Evolutionary conservation across 2,329 filamentous ascomycete genomes (phyloP).

Genomic region (Sporothrix mexicana): DNA sequence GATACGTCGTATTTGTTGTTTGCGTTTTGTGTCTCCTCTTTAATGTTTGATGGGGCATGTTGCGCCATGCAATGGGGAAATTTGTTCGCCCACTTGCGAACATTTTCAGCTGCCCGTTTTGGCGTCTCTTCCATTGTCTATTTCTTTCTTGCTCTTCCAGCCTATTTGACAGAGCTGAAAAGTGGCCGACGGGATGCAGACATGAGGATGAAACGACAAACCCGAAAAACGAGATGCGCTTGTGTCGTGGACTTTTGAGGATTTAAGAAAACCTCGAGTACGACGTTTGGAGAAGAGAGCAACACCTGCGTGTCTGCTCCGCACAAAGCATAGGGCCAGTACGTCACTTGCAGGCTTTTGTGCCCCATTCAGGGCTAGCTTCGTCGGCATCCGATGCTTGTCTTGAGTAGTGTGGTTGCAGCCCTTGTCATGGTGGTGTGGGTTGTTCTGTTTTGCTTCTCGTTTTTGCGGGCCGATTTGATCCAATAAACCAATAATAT

Average conservation of each 20-base stretch:
- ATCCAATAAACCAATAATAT: background rate
- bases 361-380: background rate
- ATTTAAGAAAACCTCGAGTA: background rate
- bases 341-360: slow-evolving; percentile 3
- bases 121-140: background rate
- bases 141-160: too few relatives aligned
- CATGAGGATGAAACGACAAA: too few relatives aligned
- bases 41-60: too few relatives aligned
- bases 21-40: background rate
- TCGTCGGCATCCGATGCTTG: background rate
- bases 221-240: too few relatives aligned
- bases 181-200: too few relatives aligned
- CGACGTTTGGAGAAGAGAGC: too few relatives aligned
- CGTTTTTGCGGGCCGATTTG: background rate
- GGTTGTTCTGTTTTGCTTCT: background rate
- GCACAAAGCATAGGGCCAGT: background rate
- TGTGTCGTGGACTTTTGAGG: too few relatives aligned
- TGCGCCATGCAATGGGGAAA: background rate
- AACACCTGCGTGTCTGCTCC: background rate
- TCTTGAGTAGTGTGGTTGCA: background rate
- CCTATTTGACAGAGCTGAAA: too few relatives aligned
- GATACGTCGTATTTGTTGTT: background rate
- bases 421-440: background rate
- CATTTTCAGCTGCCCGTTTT: background rate
- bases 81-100: background rate